Conservation (phyloP, 371 early-diverging fungal species). For the Conidiobolus incongruus region DNA sequence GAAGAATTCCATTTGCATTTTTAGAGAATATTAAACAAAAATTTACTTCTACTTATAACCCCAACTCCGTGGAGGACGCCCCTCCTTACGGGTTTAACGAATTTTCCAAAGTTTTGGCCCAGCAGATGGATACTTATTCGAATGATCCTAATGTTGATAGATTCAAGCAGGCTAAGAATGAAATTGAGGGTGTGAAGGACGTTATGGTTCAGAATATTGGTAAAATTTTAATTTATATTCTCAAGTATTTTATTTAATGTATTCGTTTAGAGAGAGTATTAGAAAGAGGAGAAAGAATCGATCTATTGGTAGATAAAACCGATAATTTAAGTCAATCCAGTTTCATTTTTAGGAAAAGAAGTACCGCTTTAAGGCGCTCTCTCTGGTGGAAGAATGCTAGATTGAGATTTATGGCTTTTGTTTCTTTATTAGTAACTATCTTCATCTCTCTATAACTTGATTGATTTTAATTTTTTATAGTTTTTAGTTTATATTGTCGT, state of each 20-base stretch:
- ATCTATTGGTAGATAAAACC: conserved; percentile 76
- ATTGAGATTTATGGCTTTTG: conserved; percentile 40
- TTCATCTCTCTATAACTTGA: background rate
- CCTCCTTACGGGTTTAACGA: conserved; percentile 59
- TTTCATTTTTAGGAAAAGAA: conserved; percentile 72
- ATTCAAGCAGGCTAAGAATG: conserved; percentile 62
- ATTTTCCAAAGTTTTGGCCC: conserved; percentile 52
- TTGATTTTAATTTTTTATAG: conserved; percentile 12
- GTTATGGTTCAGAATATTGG: conserved; percentile 87
- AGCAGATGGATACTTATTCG: conserved; percentile 62
- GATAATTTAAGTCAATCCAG: conserved; percentile 68
- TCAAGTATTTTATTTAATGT: background rate
- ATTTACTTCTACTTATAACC: conserved; percentile 34
- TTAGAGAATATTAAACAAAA: conserved; percentile 51
- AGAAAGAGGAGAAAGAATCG: conserved; percentile 80
- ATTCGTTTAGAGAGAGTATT: conserved; percentile 43
- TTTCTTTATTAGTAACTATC: conserved; percentile 35
- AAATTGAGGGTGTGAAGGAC: conserved; percentile 82
- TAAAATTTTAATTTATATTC: conserved; percentile 8
- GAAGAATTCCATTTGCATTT: conserved; percentile 76
- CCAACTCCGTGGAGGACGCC: conserved; percentile 25
- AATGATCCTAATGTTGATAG: conserved; percentile 47
- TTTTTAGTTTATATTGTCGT: conserved; percentile 38
- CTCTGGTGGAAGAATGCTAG: conserved; percentile 91
- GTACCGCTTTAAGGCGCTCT: conserved; percentile 58